Percentiles rank a stretch among this genome's conserved stretches.
phyloP scores from a whole-genome alignment of 2,329 filamentous ascomycete species.

The Didymella pinodella region DNA sequence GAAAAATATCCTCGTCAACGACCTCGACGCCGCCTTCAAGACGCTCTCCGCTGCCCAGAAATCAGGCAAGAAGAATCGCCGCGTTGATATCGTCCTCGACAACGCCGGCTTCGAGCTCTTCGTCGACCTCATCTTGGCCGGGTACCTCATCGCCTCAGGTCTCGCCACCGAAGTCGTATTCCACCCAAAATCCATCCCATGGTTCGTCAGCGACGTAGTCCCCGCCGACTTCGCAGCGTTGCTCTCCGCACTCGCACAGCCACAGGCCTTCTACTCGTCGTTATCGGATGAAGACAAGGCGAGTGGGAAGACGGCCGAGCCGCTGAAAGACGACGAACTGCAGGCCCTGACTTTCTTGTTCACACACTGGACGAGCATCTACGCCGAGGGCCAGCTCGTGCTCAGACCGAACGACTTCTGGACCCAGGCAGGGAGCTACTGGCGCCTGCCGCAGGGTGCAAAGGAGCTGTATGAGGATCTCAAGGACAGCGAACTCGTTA shows the following conservation, averaged over 20 bases:
- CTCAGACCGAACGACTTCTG: slow-evolving; percentile 89
- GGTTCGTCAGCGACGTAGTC: slow-evolving; percentile 97
- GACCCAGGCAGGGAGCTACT: slow-evolving; percentile 88
- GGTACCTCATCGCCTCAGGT: slow-evolving; percentile 83
- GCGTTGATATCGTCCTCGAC: slow-evolving; percentile 94
- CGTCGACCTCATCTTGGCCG: slow-evolving; percentile 90
- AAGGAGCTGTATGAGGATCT: slow-evolving; percentile 77
- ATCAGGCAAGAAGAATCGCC: slow-evolving; percentile 69
- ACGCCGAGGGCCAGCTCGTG: slow-evolving; percentile 83
- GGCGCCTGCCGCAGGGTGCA: slow-evolving; percentile 77
- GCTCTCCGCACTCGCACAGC: slow-evolving; percentile 78
- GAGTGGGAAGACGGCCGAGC: slow-evolving; percentile 60
- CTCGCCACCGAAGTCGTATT: slow-evolving; percentile 88
- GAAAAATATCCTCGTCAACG: slow-evolving; percentile 90
- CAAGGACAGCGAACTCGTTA: slow-evolving; percentile 81
- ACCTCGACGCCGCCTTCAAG: slow-evolving; percentile 76
- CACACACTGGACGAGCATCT: slow-evolving; percentile 78
- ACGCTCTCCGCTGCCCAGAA: slow-evolving; percentile 71
- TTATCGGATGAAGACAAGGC: slow-evolving; percentile 70
- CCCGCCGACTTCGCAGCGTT: slow-evolving; percentile 86
- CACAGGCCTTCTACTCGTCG: slow-evolving; percentile 79
- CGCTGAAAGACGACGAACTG: too few species aligned
- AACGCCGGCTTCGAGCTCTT: slow-evolving; percentile 98
- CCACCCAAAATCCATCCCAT: slow-evolving; percentile 93
- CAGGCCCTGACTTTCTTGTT: slow-evolving; percentile 74